Conservation (phyloP, 495 filamentous ascomycete species). For the Hypomontagnella monticulosa region DNA sequence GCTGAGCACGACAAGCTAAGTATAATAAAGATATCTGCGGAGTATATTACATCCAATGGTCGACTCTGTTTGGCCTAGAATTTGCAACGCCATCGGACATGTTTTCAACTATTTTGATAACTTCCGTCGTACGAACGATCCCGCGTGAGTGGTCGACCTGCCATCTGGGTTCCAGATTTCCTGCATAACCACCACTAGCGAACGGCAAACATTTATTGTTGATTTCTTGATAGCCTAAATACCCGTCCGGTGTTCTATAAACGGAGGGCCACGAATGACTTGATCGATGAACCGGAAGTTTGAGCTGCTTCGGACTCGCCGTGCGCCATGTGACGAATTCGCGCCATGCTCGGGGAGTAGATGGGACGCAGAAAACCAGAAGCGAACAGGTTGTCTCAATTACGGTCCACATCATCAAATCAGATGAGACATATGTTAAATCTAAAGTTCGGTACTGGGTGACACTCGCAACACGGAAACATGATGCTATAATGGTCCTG, state of each 20-base stretch:
- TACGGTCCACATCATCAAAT: not conserved
- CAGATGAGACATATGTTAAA: not conserved
- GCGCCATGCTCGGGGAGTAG: not conserved
- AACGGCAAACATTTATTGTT: not conserved
- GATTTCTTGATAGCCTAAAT: not conserved
- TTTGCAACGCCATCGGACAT: not conserved
- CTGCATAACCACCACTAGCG: not conserved
- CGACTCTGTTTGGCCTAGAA: not conserved
- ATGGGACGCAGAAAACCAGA: conserved; percentile 1
- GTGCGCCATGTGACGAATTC: not conserved
- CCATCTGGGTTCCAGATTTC: not conserved
- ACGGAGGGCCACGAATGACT: not conserved
- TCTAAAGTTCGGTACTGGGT: not conserved
- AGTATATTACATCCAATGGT: not conserved
- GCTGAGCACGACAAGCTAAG: too few species aligned
- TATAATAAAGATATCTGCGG: too few species aligned
- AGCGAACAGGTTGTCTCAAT: conserved; percentile 1
- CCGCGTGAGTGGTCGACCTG: not conserved
- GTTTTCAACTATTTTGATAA: not conserved
- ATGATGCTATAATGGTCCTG: not conserved
- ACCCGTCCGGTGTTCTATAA: too few species aligned
- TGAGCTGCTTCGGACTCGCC: not conserved
- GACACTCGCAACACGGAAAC: not conserved
- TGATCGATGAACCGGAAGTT: too few species aligned
- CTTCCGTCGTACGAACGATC: not conserved